Conservation (phyloP, 2,329 filamentous ascomycete genomes). For the Plectosphaerella cucumerina region DNA sequence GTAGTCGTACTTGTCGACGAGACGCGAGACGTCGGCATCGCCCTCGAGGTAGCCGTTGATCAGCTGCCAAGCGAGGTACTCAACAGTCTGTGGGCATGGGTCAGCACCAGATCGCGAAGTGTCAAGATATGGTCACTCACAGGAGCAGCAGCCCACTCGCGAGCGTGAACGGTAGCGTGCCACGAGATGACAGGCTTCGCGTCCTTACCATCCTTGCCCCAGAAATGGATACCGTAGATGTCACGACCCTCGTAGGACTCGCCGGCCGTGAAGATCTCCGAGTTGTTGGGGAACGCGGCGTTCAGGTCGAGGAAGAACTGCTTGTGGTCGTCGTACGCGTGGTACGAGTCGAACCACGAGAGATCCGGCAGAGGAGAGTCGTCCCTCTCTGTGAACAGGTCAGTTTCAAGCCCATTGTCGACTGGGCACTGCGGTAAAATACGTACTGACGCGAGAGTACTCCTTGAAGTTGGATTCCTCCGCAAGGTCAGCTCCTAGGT, state of each 20-base stretch:
- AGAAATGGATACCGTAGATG: conserved; percentile 56
- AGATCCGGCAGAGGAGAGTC: conserved; percentile 24
- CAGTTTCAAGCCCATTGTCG: not conserved
- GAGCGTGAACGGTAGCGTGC: conserved; percentile 47
- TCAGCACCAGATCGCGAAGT: not conserved
- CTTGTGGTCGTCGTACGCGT: conserved; percentile 45
- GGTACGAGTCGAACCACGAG: conserved; percentile 47
- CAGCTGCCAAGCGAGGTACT: conserved; percentile 43
- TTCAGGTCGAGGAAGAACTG: conserved; percentile 39
- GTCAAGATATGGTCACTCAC: conserved; percentile 41
- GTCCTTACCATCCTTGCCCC: conserved; percentile 30
- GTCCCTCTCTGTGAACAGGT: conserved; percentile 1
- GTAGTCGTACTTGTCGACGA: conserved; percentile 54
- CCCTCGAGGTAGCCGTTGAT: conserved; percentile 34
- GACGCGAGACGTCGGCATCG: conserved; percentile 26
- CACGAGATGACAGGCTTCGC: conserved; percentile 44
- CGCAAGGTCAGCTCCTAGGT: conserved; percentile 19
- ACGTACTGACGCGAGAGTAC: not conserved
- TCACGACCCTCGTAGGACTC: conserved; percentile 38
- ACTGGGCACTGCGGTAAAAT: not conserved
- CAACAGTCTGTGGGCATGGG: conserved; percentile 18
- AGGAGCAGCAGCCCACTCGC: conserved; percentile 49
- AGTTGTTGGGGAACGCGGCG: conserved; percentile 35
- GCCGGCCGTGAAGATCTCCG: conserved; percentile 40
- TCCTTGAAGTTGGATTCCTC: conserved; percentile 10